These are phyloP conservation scores for Komagataea norvegica DNA, from an alignment of 1,139 yeast genomes.

Conservation along the genomic window DNA sequence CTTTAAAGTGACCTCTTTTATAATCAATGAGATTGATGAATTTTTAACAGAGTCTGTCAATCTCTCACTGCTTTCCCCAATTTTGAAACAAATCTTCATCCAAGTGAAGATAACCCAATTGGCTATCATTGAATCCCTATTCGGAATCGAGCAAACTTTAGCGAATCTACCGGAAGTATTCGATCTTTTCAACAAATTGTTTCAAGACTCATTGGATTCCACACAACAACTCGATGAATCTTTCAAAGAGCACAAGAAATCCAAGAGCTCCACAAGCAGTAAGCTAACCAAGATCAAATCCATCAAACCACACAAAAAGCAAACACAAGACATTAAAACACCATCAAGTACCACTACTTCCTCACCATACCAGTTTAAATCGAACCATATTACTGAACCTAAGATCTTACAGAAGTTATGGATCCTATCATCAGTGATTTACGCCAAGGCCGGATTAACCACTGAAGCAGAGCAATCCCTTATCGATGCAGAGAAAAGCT, in stretches of 20 bases:
- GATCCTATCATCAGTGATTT: conserved; percentile 70
- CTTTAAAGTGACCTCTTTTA: conserved; percentile 38
- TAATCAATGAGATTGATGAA: conserved; percentile 31
- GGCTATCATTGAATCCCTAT: conserved; percentile 59
- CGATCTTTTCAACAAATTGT: conserved; percentile 52
- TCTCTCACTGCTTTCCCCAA: conserved; percentile 26
- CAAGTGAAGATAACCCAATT: conserved; percentile 75
- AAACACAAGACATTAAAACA: background rate
- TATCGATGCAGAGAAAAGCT: conserved; percentile 59
- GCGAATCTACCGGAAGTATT: conserved; percentile 66
- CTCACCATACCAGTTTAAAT: conserved; percentile 8
- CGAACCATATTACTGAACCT: conserved; percentile 25
- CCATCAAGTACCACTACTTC: background rate
- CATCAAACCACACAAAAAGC: conserved; percentile 14
- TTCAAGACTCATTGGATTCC: conserved; percentile 29
- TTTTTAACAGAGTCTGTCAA: conserved; percentile 11
- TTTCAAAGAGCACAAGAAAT: conserved; percentile 12
- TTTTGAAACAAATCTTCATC: conserved; percentile 51
- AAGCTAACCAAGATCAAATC: conserved; percentile 22
- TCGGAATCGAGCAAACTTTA: conserved; percentile 58
- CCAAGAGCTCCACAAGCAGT: conserved; percentile 16
- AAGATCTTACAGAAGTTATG: conserved; percentile 58
- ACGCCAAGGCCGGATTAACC: conserved; percentile 48
- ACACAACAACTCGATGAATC: too few relatives aligned
- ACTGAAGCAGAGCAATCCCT: conserved; percentile 71